Evolutionary conservation across 2,329 filamentous ascomycete species (phyloP).

Genomic region (Aspergillus nomiae): DNA sequence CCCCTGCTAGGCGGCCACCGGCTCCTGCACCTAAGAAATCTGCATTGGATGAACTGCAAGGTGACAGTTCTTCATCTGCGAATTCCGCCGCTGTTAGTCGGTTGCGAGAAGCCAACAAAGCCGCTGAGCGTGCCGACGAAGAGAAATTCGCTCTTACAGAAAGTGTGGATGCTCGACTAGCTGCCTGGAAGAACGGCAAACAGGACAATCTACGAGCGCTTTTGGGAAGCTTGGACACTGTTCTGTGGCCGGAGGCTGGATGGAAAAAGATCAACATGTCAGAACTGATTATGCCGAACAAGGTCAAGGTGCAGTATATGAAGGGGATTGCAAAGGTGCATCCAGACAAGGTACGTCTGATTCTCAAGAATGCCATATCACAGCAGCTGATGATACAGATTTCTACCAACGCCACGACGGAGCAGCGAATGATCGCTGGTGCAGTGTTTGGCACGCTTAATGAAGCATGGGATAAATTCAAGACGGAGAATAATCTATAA

Average conservation of each 20-base stretch:
- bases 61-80: constrained; percentile 44
- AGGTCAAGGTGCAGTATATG: constrained; percentile 98
- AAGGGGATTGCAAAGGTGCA: constrained; percentile 98
- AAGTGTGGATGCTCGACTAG: constrained; percentile 76
- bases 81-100: constrained; percentile 77
- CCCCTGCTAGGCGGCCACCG: constrained; percentile 50
- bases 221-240: constrained; percentile 79
- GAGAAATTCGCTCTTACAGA: constrained; percentile 91
- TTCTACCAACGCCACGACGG: constrained; percentile 63
- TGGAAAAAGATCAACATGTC: constrained; percentile 98
- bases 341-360: constrained; percentile 84
- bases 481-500: constrained; percentile 61
- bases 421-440: constrained; percentile 68
- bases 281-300: constrained; percentile 87
- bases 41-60: constrained; percentile 34
- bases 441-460: constrained; percentile 67
- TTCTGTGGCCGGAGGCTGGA: constrained; percentile 87
- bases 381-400: constrained; percentile 47
- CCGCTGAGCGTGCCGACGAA: constrained; percentile 82
- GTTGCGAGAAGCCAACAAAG: constrained; percentile 79
- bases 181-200: constrained; percentile 86
- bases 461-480: constrained; percentile 71
- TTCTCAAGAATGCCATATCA: constrained; percentile 1
- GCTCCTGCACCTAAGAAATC: constrained; percentile 44
- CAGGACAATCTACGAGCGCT: constrained; percentile 88